Percentiles rank a stretch among this genome's conserved stretches.
These are phyloP conservation scores for Phytophthora tentaculata DNA, from an alignment of 352 stramenopile genomes.

Conservation along the genomic window DNA sequence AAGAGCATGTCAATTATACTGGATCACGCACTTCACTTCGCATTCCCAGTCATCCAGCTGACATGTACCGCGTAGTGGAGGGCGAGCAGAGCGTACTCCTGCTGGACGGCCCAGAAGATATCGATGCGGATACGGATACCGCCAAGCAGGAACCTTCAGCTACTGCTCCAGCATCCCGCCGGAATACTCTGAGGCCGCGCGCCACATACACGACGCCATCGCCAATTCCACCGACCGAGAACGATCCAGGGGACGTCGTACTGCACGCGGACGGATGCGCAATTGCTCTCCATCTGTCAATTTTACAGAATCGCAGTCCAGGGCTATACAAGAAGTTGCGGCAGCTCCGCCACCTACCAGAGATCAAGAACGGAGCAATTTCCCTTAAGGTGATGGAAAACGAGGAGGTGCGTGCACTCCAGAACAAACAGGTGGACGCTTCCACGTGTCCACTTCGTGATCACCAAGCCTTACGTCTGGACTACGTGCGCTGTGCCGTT, in stretches of 20 bases:
- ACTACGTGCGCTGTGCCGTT: slow-evolving; percentile 27
- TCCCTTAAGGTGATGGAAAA: slow-evolving; percentile 22
- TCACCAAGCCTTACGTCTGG: slow-evolving; percentile 6
- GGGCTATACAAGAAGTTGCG: slow-evolving; percentile 47
- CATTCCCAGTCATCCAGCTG: background rate
- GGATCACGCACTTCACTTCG: background rate
- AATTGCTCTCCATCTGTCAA: slow-evolving; percentile 46
- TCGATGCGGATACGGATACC: background rate
- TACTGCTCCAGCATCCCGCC: background rate
- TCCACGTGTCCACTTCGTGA: slow-evolving; percentile 27
- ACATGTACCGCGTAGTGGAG: slow-evolving; percentile 33
- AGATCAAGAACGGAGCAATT: slow-evolving; percentile 1
- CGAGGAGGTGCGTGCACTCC: slow-evolving; percentile 16
- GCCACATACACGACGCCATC: slow-evolving; percentile 1
- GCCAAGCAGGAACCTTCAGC: background rate
- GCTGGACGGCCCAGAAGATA: slow-evolving; percentile 10
- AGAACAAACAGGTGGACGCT: slow-evolving; percentile 1
- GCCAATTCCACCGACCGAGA: slow-evolving; percentile 19
- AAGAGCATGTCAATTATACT: slow-evolving; percentile 10
- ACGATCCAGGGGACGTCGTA: slow-evolving; percentile 43
- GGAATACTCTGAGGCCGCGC: background rate
- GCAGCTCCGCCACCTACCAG: slow-evolving; percentile 18
- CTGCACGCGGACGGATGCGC: slow-evolving; percentile 61
- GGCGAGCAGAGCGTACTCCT: slow-evolving; percentile 21
- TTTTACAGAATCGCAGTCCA: slow-evolving; percentile 45